Evolutionary conservation across 805 yeast species (phyloP).

Genomic region (Candida anglica): DNA sequence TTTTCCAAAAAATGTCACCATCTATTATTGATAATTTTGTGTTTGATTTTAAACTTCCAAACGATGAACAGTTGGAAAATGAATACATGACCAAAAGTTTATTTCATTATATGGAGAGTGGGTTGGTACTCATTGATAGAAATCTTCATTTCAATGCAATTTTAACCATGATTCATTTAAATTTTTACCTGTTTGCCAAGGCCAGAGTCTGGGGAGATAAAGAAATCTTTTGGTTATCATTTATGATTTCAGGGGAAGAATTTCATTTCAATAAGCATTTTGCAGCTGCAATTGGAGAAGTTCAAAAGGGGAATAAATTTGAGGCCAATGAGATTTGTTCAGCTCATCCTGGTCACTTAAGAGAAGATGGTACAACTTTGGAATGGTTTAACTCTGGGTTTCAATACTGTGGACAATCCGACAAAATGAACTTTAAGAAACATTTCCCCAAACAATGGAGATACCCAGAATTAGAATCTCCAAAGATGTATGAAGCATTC

Average conservation of each 20-base stretch:
- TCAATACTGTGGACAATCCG: slow-evolving; percentile 32
- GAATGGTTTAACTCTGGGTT: slow-evolving; percentile 44
- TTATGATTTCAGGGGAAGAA: slow-evolving; percentile 25
- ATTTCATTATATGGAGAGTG: slow-evolving; percentile 40
- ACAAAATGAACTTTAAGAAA: slow-evolving; percentile 28
- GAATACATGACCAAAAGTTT: slow-evolving; percentile 33
- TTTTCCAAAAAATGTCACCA: slow-evolving; percentile 47
- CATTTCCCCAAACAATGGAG: slow-evolving; percentile 21
- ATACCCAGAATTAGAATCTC: slow-evolving; percentile 16
- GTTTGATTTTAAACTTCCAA: slow-evolving; percentile 28
- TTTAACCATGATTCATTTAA: slow-evolving; percentile 28
- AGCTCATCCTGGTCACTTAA: slow-evolving; percentile 59
- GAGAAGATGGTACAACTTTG: slow-evolving; percentile 27
- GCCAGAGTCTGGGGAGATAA: slow-evolving; percentile 31
- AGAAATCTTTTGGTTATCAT: slow-evolving; percentile 32
- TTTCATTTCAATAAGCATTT: slow-evolving; percentile 27
- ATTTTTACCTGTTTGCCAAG: slow-evolving; percentile 16
- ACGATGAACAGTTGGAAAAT: slow-evolving; percentile 21
- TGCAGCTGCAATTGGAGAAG: slow-evolving; percentile 32
- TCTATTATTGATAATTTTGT: slow-evolving; percentile 16
- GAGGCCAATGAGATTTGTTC: slow-evolving; percentile 48
- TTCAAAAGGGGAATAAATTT: too few species aligned
- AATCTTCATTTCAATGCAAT: slow-evolving; percentile 26
- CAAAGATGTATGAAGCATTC: slow-evolving; percentile 19
- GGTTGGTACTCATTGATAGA: slow-evolving; percentile 29